These are phyloP conservation scores for Phytophthora pini DNA, from an alignment of 352 stramenopile species.

Conservation along the genomic window DNA sequence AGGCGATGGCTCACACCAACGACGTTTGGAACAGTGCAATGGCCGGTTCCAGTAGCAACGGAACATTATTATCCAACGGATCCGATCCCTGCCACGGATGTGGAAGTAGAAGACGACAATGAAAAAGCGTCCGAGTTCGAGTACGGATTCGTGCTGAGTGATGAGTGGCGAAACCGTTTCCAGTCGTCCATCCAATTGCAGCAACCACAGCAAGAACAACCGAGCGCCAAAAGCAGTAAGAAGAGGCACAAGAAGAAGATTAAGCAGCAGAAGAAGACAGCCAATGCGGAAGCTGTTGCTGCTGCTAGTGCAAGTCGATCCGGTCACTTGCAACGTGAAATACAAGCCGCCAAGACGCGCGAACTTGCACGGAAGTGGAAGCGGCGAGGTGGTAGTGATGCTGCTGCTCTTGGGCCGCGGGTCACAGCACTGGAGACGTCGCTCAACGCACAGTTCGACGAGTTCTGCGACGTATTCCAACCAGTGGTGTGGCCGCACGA, in stretches of 20 bases:
- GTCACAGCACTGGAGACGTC: conserved; percentile 48
- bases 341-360: conserved; percentile 46
- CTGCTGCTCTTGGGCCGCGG: neutral
- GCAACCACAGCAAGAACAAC: conserved; percentile 6
- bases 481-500: conserved; percentile 71
- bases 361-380: conserved; percentile 45
- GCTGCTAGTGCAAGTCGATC: conserved; percentile 30
- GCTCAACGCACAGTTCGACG: conserved; percentile 61
- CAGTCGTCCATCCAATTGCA: conserved; percentile 28
- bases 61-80: conserved; percentile 3
- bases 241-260: conserved; percentile 20
- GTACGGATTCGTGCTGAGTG: conserved; percentile 73
- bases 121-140: conserved; percentile 46
- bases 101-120: conserved; percentile 2
- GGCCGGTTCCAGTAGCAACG: neutral
- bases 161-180: conserved; percentile 75
- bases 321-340: conserved; percentile 46
- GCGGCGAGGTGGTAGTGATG: conserved; percentile 1
- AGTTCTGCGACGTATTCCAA: conserved; percentile 65
- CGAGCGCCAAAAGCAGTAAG: conserved; percentile 15
- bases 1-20: conserved; percentile 58
- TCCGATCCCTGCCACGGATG: neutral
- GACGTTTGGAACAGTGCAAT: conserved; percentile 11
- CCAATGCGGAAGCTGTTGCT: conserved; percentile 9
- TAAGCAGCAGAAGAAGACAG: conserved; percentile 28